Conservation (phyloP, 306 rosid species). For the Argentina anserina region DNA sequence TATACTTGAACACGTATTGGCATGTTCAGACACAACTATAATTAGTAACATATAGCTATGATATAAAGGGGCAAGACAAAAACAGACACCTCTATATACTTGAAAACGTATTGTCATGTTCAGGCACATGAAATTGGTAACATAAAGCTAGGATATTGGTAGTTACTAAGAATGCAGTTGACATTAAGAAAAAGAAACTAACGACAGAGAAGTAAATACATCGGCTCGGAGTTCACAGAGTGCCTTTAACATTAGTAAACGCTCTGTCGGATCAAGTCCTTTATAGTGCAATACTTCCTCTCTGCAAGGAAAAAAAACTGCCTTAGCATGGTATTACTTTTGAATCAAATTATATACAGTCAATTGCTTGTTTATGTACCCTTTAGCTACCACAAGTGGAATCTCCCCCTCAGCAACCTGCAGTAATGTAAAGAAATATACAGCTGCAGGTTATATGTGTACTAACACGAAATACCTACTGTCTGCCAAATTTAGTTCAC, state of each 20-base stretch:
- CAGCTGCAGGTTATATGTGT: slow-evolving; percentile 4
- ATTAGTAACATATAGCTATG: not conserved
- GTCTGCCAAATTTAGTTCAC: not conserved
- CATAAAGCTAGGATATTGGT: not conserved
- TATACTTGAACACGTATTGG: not conserved
- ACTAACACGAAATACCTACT: not conserved
- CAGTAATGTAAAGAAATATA: slow-evolving; percentile 22
- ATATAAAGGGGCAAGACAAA: not conserved
- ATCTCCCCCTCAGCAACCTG: slow-evolving; percentile 90
- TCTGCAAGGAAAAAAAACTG: slow-evolving; percentile 37
- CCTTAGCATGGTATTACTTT: slow-evolving; percentile 3
- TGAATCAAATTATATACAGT: not conserved
- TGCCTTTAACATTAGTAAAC: slow-evolving; percentile 67
- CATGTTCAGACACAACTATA: not conserved
- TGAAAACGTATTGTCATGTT: not conserved
- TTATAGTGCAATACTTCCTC: slow-evolving; percentile 68
- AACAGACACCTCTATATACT: not conserved
- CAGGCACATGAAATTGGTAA: not conserved
- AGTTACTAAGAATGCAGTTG: not conserved
- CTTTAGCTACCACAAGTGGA: slow-evolving; percentile 69
- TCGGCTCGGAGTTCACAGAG: slow-evolving; percentile 90
- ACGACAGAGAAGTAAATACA: slow-evolving; percentile 33
- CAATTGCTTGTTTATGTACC: slow-evolving; percentile 39
- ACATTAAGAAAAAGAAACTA: not conserved
- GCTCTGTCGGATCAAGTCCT: slow-evolving; percentile 63